Conservation (phyloP, 2,329 filamentous ascomycete species). For the Curvularia hawaiiensis region DNA sequence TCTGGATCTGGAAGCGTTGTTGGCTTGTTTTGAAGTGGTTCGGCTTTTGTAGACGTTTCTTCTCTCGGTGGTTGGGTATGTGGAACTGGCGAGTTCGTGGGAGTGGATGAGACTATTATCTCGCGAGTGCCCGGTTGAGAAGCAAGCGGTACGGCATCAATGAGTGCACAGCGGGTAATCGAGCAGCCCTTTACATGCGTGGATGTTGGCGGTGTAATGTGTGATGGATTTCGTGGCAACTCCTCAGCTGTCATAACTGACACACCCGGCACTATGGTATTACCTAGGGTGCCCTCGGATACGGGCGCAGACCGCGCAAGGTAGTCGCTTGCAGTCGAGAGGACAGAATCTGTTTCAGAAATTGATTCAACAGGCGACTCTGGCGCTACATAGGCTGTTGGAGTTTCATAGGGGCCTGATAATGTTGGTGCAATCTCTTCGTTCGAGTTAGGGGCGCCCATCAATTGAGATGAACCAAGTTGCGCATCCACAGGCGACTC, state of each 20-base stretch:
- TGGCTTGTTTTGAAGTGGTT: not conserved
- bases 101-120: constrained; percentile 40
- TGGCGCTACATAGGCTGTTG: constrained; percentile 2
- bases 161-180: constrained; percentile 29
- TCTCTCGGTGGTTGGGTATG: constrained; percentile 12
- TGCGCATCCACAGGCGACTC: constrained; percentile 33
- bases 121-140: constrained; percentile 31
- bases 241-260: constrained; percentile 41
- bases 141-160: constrained; percentile 11
- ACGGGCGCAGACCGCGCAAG: constrained; percentile 13
- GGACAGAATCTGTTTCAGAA: constrained; percentile 23
- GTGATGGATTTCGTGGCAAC: constrained; percentile 38
- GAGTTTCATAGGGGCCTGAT: not conserved
- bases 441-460: not conserved
- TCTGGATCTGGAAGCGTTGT: not conserved
- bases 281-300: constrained; percentile 25
- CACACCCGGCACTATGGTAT: constrained; percentile 24
- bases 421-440: not conserved
- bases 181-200: constrained; percentile 29
- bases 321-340: constrained; percentile 15
- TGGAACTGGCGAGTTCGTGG: constrained; percentile 10
- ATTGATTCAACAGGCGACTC: constrained; percentile 2
- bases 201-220: constrained; percentile 25
- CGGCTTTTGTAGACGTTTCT: not conserved
- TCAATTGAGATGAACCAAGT: constrained; percentile 22